Base-by-base conservation (phyloP, 352 stramenopile species). In the Phytophthora crassamura region DNA sequence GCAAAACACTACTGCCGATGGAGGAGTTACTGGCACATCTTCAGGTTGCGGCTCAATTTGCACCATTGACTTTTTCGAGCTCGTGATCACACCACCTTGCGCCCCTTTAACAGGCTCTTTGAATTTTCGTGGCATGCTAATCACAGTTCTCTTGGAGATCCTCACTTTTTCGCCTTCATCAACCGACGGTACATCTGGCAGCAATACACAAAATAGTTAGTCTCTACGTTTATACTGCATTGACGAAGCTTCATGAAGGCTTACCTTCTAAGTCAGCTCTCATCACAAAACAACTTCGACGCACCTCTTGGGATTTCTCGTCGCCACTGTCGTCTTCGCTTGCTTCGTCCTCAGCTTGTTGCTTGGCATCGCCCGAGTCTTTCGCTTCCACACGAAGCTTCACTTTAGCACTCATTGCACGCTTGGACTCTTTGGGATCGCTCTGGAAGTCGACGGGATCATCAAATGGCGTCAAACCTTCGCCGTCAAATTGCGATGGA, bases 1-100 rank as follows among this genome's bases (percentile, higher is more conserved):
- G 50, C 58, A 63, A 33, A 84, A 84, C 33, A 72, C 36, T 54
- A 22, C 11, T n/a, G 40, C 22, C 47, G 49, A 32, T 14, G 43
- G 34, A 48, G 55, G 22, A 18, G 30, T 36, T 18, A 53, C 16
- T 6, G 34, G 5, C 33, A 6, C 25, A 11, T 25, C 36, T 32
- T 30, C 6, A 30, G 25, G 25, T 30, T 30, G 25, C 3, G 25
- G 25, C 6, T 30, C 25, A 30, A 30, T 30, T 30, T 30, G 25
- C 25, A 30, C 3, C 25, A 43, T 49, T 12, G 59, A 50, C 18
- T 35, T 28, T 18, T 15, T 51, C 18, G 39, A 39, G 36, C 39
- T 52, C 8, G 36, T 45, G 38, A 32, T 39, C 36, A 18, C 20
- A 40, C 25, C 2, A 3, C 25, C 25, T 30, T 47, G 9, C 16